A percentile compares a stretch with the other conserved stretches of the same genome.
Evolutionary conservation across 2,329 filamentous ascomycete species (phyloP).

Genomic region (Lachnellula arida): DNA sequence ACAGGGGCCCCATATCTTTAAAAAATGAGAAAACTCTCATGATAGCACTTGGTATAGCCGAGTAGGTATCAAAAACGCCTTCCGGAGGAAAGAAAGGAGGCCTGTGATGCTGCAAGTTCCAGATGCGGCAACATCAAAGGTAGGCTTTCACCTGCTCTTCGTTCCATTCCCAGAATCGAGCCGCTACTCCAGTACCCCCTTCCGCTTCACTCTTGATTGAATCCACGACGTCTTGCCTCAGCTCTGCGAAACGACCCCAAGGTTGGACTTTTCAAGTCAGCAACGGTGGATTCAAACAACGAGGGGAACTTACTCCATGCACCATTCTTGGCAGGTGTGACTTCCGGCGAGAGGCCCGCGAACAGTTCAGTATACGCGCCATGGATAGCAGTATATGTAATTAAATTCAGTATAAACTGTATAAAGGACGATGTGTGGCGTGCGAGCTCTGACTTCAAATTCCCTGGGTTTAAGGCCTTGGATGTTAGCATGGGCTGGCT

Average conservation of each 20-base stretch:
- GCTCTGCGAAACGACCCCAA: slow-evolving; percentile 39
- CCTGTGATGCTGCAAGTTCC: neutral
- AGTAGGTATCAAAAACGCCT: neutral
- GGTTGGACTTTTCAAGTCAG: slow-evolving; percentile 36
- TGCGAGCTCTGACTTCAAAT: slow-evolving; percentile 23
- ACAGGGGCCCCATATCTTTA: slow-evolving; percentile 19
- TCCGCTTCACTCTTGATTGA: slow-evolving; percentile 32
- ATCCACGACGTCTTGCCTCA: slow-evolving; percentile 32
- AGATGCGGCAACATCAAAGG: neutral
- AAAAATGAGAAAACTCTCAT: neutral
- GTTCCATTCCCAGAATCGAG: slow-evolving; percentile 42
- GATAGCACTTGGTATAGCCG: too few relatives aligned
- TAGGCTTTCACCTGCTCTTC: slow-evolving; percentile 35
- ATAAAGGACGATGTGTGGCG: slow-evolving; percentile 14
- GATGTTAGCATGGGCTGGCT: neutral
- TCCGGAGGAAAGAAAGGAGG: neutral
- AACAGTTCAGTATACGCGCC: slow-evolving; percentile 31
- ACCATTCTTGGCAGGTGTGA: slow-evolving; percentile 25
- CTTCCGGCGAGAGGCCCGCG: slow-evolving; percentile 25
- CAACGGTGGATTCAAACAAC: neutral
- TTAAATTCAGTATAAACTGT: slow-evolving; percentile 2
- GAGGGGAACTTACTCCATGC: slow-evolving; percentile 21
- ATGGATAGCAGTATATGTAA: slow-evolving; percentile 21
- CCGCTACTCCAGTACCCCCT: slow-evolving; percentile 36
- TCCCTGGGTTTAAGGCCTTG: slow-evolving; percentile 29